Evolutionary conservation across 2,329 filamentous ascomycete genomes (phyloP), one percentile per base, ranked within the genome.

Genomic region (Massarina eburnea): DNA sequence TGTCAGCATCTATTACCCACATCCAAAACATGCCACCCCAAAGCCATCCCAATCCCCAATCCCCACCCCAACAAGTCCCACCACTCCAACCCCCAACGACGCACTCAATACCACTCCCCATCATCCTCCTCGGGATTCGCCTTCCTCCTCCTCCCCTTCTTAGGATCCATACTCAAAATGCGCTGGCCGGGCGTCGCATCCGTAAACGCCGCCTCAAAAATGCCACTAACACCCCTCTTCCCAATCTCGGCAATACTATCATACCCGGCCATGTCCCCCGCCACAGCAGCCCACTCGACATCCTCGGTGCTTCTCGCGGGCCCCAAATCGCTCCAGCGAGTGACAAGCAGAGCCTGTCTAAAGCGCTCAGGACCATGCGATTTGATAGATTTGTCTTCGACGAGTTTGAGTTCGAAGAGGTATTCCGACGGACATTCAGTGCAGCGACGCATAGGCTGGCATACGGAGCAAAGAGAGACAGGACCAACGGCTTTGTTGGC

Each of bases 351-450:
- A 1, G 79, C 76, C 45, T 84, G 80, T 54, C 79, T 82, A 65
- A 85, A 85, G 3, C 71, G 65, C 9, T 71, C 59, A 57, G 29
- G 67, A 50, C 6, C 71, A 61, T 54, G 79, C 71, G 21, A 59
- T 26, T 57, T 55, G 7, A 62, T 58, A 1, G 45, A 63, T 37
- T 68, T 74, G 50, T 84, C 81, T 62, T 85, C 82, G 2, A 77
- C 71, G 47, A 84, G 69, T 49, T 80, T 81, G 6, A 84, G 61
- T 59, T 85, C 81, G 38, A 84, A 72, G 9, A 85, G 66, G 49
- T 85, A 85, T 57, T 85, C 82, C 0, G 80, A 80, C 1, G 82
- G 80, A 61, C 82, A 85, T 42, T 80, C 76, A 0, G 81, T 80
- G 62, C 82, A 85, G 24, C 82, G 71, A 3, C 82, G 73, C 71